Evolutionary conservation across 2,329 filamentous ascomycete genomes (phyloP), one percentile per base, ranked within the genome.

Genomic region (Botrytis aclada): DNA sequence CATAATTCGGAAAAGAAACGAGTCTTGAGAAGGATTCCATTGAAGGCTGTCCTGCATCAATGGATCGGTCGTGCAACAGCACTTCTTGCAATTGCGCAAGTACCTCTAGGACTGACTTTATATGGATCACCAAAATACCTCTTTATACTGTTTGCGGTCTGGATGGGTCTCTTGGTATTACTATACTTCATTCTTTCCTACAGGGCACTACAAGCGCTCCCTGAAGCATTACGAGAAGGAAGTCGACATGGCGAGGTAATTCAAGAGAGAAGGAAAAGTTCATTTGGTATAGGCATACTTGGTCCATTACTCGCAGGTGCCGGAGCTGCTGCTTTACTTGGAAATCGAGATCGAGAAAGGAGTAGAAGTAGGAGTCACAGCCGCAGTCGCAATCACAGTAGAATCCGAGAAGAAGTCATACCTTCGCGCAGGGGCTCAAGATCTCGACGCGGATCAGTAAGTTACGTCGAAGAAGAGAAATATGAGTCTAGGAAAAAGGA

Each of bases 101-200:
- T 99, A 18, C 92, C 96, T 0, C 86, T 99, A 0, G 96, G 96
- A 0, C 85, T 99, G 64, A 95, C 95, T 0, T 86, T 99, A 1
- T 99, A 98, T 79, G 96, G 96, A 9, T 97, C 95, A 43, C 95
- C 96, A 8, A 89, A 92, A 79, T 88, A 88, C 54, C 86, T 95
- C 5, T 99, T 98, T 81, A 90, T 99, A 70, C 85, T 98, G 5
- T 99, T 92, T 79, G 88, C 95, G 0, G 75, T 98, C 0, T 95
- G 92, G 85, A 91, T 92, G 81, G 88, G 89, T 41, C 86, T 92
- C 29, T 84, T 98, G 47, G 77, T 98, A 25, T 79, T 94, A 2
- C 76, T 89, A 22, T 98, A 94, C 82, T 97, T 98, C 78, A 85
- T 95, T 72, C 84, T 97, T 47, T 92, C 91, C 76, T 97, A 93